Evolutionary conservation across 306 rosid species (phyloP).

Genomic region (Begonia masoniana): DNA sequence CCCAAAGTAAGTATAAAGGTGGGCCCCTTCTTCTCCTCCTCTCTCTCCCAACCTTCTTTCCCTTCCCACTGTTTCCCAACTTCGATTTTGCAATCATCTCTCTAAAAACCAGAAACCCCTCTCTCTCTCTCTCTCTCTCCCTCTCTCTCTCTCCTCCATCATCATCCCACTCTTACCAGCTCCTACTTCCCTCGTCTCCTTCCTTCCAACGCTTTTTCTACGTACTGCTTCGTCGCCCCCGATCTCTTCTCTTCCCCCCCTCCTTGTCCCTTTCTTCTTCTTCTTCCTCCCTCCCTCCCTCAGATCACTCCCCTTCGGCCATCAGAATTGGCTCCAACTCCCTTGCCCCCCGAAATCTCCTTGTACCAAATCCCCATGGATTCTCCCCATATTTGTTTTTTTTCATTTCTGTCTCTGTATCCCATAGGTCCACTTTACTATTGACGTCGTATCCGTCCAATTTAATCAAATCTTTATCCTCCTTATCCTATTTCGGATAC

Average conservation of each 20-base stretch:
- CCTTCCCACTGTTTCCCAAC: too few relatives aligned
- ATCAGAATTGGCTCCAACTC: background rate
- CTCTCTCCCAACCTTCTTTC: too few relatives aligned
- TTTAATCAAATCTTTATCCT: conserved; percentile 1
- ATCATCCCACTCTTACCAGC: too few relatives aligned
- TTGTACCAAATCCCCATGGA: background rate
- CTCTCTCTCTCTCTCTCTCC: background rate
- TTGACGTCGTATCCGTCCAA: background rate
- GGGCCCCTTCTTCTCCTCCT: too few relatives aligned
- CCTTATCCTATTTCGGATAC: background rate
- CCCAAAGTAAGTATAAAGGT: too few relatives aligned
- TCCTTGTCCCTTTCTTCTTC: too few relatives aligned
- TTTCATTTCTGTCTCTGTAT: background rate
- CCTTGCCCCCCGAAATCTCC: background rate
- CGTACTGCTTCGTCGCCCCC: too few relatives aligned
- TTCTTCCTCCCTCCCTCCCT: background rate
- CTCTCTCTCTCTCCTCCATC: too few relatives aligned
- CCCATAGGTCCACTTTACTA: background rate
- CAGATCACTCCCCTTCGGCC: background rate
- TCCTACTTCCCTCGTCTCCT: too few relatives aligned
- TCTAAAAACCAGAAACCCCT: background rate
- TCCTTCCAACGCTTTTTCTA: too few relatives aligned
- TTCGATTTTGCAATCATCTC: background rate
- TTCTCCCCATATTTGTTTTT: background rate
- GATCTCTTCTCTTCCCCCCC: too few relatives aligned